Conservation (phyloP, 2,329 filamentous ascomycete species). For the Calonectria crousiana region DNA sequence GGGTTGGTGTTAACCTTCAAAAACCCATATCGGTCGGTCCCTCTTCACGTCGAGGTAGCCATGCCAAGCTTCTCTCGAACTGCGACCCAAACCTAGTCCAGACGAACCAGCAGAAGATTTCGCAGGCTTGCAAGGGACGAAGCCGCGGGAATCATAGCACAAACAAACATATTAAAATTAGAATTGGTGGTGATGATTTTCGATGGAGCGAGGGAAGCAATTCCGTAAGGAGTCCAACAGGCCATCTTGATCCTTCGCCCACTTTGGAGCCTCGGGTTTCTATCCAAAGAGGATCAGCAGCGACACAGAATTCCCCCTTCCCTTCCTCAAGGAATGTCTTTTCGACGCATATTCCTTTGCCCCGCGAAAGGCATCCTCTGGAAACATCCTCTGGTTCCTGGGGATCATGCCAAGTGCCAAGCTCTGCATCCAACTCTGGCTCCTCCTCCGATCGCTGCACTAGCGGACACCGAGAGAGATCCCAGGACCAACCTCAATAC, state of each 20-base stretch:
- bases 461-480: not conserved
- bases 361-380: not conserved
- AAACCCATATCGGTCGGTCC: constrained; percentile 43
- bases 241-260: constrained; percentile 2
- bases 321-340: not conserved
- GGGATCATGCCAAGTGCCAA: not conserved
- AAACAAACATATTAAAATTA: constrained; percentile 37
- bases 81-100: not conserved
- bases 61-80: not conserved
- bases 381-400: not conserved
- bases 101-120: not conserved
- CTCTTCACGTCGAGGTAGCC: constrained; percentile 7
- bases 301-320: not conserved
- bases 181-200: constrained; percentile 45
- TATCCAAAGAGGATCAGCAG: not conserved
- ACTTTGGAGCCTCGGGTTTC: constrained; percentile 2
- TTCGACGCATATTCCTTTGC: not conserved
- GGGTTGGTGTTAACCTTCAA: constrained; percentile 49
- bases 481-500: constrained; percentile 26
- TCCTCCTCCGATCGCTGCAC: not conserved
- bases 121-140: not conserved
- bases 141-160: no score
- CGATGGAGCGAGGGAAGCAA: constrained; percentile 46
- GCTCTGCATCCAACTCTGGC: not conserved
- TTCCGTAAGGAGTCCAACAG: constrained; percentile 39